Evolutionary conservation across 2,329 filamentous ascomycete species (phyloP).

Genomic region (Epichloe baconii): DNA sequence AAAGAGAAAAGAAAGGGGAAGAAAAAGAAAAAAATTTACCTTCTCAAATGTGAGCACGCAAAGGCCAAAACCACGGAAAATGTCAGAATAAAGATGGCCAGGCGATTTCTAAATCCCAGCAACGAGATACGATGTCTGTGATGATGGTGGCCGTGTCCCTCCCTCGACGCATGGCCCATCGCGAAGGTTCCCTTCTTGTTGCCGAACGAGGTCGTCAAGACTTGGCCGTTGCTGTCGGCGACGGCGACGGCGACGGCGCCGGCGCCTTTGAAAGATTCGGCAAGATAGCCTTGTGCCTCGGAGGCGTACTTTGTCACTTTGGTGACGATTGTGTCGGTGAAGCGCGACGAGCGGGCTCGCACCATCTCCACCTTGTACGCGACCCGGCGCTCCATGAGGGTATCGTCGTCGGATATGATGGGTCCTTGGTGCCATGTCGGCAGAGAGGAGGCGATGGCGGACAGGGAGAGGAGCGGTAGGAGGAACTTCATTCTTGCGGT

Average conservation of each 20-base stretch:
- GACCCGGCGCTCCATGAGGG: conserved; percentile 5
- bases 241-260: conserved; percentile 9
- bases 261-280: conserved; percentile 2
- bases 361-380: conserved; percentile 1
- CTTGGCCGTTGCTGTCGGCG: conserved; percentile 9
- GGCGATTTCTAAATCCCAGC: conserved; percentile 6
- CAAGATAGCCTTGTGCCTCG: conserved; percentile 6
- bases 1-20: not conserved
- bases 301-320: conserved; percentile 7
- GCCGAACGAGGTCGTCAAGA: conserved; percentile 6
- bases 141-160: not conserved
- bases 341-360: not conserved
- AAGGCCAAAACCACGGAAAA: conserved; percentile 8
- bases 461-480: conserved; percentile 1
- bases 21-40: conserved; percentile 3
- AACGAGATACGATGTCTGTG: conserved; percentile 3
- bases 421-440: conserved; percentile 4
- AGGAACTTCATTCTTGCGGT: not conserved
- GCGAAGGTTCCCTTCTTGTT: not conserved
- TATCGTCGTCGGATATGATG: conserved; percentile 7
- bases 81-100: conserved; percentile 9
- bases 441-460: not conserved
- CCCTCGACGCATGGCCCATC: not conserved
- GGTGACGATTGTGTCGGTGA: conserved; percentile 1
- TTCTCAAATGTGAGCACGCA: conserved; percentile 8